Evolutionary conservation across 2,329 filamentous ascomycete genomes (phyloP), one percentile per base, ranked within the genome.

Genomic region (Aotearoamyces nothofagi): DNA sequence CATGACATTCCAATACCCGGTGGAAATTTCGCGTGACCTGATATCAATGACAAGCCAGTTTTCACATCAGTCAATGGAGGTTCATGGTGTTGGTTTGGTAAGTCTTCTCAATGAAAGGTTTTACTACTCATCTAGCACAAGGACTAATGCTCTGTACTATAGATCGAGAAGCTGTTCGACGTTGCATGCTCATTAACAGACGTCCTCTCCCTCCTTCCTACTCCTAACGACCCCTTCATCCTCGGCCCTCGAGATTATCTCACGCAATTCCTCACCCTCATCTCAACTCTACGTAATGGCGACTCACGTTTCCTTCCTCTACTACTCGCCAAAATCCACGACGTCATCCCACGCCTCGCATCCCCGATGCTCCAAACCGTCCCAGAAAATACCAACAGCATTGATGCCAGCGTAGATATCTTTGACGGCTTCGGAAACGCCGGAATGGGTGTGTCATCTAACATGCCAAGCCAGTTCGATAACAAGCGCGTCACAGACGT

Each of bases 91-190:
- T 22, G 78, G 78, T 15, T 51, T 92, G 52, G 78, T 81, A 56
- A 50, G 71, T 58, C 30, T 10, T 23, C 12, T 22, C 13, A 10
- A 16, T 4, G 10, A 3, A n/a, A n/a, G n/a, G 19, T 20, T 20
- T 20, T 20, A 20, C n/a, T n/a, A n/a, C n/a, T n/a, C n/a, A n/a
- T n/a, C n/a, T n/a, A 16, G 27, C 7, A 11, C 3, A n/a, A 16
- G 8, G 4, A 15, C 26, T 45, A 33, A 38, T 16, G 2, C 11
- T 9, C 17, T 31, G 4, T 24, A 6, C 7, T 23, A n/a, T 26
- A 51, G 69, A 71, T 90, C 35, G 80, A 86, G 46, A 87, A 87
- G 47, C 56, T 92, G 9, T 69, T 90, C 41, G 78, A 86, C 39
- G 68, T 86, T 19, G 72, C 79, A 9, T 78, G 68, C 48, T 72